phyloP scores from a whole-genome alignment of 1,139 yeast genomes.

The Waltiozyma sp. region DNA sequence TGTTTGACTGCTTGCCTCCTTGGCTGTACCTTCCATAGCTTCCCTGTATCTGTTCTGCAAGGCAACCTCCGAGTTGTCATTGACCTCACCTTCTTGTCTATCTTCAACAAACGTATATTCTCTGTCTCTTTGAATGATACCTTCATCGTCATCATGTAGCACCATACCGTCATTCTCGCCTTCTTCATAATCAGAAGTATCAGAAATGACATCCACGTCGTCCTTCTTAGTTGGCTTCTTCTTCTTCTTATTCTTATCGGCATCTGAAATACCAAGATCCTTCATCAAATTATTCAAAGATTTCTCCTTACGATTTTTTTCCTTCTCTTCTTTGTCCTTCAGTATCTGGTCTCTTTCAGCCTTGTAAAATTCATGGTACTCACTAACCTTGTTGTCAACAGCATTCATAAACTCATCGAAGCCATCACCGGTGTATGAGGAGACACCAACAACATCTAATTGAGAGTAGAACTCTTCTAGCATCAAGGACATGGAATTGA shows the following conservation, averaged over 20 bases:
- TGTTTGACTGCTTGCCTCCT: conserved; percentile 49
- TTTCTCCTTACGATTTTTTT: conserved; percentile 59
- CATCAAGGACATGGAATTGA: conserved; percentile 92
- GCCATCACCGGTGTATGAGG: conserved; percentile 88
- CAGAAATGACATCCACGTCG: conserved; percentile 14
- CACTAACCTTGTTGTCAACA: conserved; percentile 80
- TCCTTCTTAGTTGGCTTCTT: conserved; percentile 5
- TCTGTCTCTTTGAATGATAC: conserved; percentile 20
- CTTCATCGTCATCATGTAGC: conserved; percentile 52
- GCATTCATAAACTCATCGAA: conserved; percentile 80
- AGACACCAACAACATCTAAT: conserved; percentile 82
- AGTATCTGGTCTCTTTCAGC: conserved; percentile 79
- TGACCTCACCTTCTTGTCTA: conserved; percentile 45
- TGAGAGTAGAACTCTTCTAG: conserved; percentile 93
- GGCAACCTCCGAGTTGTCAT: conserved; percentile 42
- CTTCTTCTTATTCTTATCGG: conserved; percentile 31
- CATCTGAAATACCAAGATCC: conserved; percentile 50
- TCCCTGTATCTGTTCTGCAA: conserved; percentile 62
- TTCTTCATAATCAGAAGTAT: conserved; percentile 13
- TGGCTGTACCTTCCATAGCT: conserved; percentile 58
- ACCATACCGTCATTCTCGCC: conserved; percentile 52
- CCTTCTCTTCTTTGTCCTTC: conserved; percentile 68
- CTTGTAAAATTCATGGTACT: conserved; percentile 72
- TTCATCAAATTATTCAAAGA: conserved; percentile 47
- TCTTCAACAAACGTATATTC: conserved; percentile 74